Conservation (phyloP, 257 asterid genomes). For the Capsicum rhomboideum region DNA sequence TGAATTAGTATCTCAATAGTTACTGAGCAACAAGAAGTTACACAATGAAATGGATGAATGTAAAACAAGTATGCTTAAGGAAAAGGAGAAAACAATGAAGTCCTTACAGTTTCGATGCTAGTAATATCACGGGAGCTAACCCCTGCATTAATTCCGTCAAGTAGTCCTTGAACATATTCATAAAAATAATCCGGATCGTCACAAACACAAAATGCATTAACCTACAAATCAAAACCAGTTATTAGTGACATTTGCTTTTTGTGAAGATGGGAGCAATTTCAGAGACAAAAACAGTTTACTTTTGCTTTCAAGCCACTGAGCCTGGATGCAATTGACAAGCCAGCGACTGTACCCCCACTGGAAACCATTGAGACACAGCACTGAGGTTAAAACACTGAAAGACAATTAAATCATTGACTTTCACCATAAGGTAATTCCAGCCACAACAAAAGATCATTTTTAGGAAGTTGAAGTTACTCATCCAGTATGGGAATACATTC, state of each 20-base stretch:
- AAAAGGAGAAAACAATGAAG: not conserved
- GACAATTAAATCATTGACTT: not conserved
- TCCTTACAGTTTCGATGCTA: constrained; percentile 61
- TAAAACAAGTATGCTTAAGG: not conserved
- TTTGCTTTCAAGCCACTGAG: constrained; percentile 72
- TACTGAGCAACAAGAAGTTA: not conserved
- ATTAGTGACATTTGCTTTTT: not conserved
- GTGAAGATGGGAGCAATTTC: not conserved
- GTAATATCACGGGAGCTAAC: constrained; percentile 73
- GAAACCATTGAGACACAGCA: constrained; percentile 12
- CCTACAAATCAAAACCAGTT: constrained; percentile 28
- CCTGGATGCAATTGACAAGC: constrained; percentile 68
- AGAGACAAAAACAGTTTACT: constrained; percentile 27
- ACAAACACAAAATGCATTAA: constrained; percentile 77
- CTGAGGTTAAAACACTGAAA: not conserved
- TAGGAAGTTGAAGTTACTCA: not conserved
- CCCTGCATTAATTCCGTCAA: constrained; percentile 74
- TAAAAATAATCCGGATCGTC: constrained; percentile 91
- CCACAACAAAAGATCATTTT: not conserved
- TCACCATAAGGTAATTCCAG: not conserved
- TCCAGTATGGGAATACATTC: not conserved
- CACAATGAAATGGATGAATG: not conserved
- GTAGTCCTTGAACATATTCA: constrained; percentile 64
- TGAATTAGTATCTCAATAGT: not conserved
- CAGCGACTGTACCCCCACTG: constrained; percentile 98